A percentile compares a stretch with the other conserved stretches of the same genome.
phyloP scores from a whole-genome alignment of 192 early-diverging fungal genomes.

The Phycomyces nitens region DNA sequence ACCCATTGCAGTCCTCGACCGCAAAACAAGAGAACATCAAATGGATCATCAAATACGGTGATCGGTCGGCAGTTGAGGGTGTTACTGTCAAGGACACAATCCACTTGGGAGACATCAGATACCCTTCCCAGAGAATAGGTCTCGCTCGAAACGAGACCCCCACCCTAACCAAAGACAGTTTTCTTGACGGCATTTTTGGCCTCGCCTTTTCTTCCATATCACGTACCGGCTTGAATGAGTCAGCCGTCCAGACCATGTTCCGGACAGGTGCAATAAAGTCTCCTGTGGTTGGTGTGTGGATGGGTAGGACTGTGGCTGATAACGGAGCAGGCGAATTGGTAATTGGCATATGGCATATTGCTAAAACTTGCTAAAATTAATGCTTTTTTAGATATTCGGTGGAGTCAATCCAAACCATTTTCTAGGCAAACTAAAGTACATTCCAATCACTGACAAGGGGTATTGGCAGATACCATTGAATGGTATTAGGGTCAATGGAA shows the following conservation, averaged over 20 bases:
- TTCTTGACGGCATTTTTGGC: slow-evolving; percentile 62
- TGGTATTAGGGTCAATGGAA: slow-evolving; percentile 31
- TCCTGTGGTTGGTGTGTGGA: slow-evolving; percentile 21
- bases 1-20: slow-evolving; percentile 23
- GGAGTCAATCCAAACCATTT: slow-evolving; percentile 49
- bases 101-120: slow-evolving; percentile 48
- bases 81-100: slow-evolving; percentile 45
- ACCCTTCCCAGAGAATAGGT: slow-evolving; percentile 57
- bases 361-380: too few relatives aligned
- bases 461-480: slow-evolving; percentile 52
- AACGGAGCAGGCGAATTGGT: slow-evolving; percentile 42
- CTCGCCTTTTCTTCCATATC: slow-evolving; percentile 49
- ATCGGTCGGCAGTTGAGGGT: slow-evolving; percentile 38
- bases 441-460: slow-evolving; percentile 48
- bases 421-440: slow-evolving; percentile 48
- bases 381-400: slow-evolving; percentile 31
- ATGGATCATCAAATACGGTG: slow-evolving; percentile 39
- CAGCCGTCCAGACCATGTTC: slow-evolving; percentile 8
- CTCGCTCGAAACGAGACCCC: slow-evolving; percentile 53
- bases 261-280: slow-evolving; percentile 1
- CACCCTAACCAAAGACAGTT: slow-evolving; percentile 50
- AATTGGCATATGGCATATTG: not conserved
- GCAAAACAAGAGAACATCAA: slow-evolving; percentile 20
- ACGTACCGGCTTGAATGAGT: slow-evolving; percentile 11
- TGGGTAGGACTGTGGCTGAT: slow-evolving; percentile 33